Conservation (phyloP, 2,329 filamentous ascomycete species). For the Aureobasidium sp. region DNA sequence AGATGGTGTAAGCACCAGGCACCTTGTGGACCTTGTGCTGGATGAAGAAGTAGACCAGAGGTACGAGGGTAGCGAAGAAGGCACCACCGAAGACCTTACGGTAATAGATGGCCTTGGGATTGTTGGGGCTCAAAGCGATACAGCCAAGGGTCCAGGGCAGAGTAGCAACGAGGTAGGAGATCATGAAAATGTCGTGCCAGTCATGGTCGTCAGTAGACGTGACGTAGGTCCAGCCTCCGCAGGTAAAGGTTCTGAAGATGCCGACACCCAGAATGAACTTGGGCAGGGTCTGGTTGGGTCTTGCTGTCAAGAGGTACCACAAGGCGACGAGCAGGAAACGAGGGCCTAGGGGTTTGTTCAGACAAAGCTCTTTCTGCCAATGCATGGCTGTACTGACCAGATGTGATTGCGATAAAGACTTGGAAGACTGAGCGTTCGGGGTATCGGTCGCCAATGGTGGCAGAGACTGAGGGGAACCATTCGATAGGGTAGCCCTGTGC, state of each 20-base stretch:
- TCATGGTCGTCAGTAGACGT: constrained; percentile 97
- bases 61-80: constrained; percentile 87
- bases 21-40: constrained; percentile 96
- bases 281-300: constrained; percentile 64
- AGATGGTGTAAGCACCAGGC: constrained; percentile 90
- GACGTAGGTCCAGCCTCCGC: constrained; percentile 96
- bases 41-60: constrained; percentile 93
- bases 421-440: constrained; percentile 96
- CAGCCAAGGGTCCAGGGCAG: constrained; percentile 93
- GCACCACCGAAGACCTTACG: constrained; percentile 72
- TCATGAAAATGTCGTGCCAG: constrained; percentile 99
- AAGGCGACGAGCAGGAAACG: constrained; percentile 83
- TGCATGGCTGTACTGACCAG: constrained; percentile 42
- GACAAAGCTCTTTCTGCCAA: constrained; percentile 1
- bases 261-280: constrained; percentile 74
- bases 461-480: constrained; percentile 48
- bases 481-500: constrained; percentile 51
- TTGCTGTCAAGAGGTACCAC: constrained; percentile 82
- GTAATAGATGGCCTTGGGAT: constrained; percentile 74
- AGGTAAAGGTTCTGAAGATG: constrained; percentile 81
- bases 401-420: constrained; percentile 94
- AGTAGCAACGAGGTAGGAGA: constrained; percentile 89
- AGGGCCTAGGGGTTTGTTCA: constrained; percentile 50
- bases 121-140: constrained; percentile 76
- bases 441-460: constrained; percentile 95